Evolutionary conservation across 208 protist species (phyloP), one percentile per base, ranked within the genome.

Genomic region (Trypanosoma caninum): DNA sequence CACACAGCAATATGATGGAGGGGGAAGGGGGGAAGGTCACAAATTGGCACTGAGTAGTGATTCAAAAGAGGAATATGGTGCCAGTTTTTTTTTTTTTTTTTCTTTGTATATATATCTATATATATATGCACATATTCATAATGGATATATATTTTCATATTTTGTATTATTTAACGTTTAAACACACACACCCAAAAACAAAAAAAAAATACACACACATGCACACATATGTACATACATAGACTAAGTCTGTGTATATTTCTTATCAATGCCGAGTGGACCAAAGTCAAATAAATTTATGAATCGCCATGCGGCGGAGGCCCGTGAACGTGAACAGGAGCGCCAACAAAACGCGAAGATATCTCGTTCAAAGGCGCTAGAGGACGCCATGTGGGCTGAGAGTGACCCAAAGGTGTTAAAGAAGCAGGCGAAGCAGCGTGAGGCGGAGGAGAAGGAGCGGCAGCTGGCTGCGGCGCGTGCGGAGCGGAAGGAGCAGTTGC

Each of bases 221-320:
- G n/a, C n/a, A n/a, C n/a, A n/a, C n/a, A 52, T 52, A 5, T 52
- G 7, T 52, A 33, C 18, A 48, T 48, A 27, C n/a, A 25, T 48
- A n/a, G 14, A 33, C 28, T 52, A 33, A 22, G 41, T 33, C 23
- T 3, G 25, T 48, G 22, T 34, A 16, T 40, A 35, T 61, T 11
- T 14, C 3, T 41, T 25, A 13, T 37, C 34, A 40, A 94, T 94
- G 87, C 87, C 87, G n/a, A 94, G 87, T 45, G 87, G 84, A 33
- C 76, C 85, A 20, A 91, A 92, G 68, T 78, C 69, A 9, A 89
- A 86, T 66, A 93, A 96, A 67, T 94, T 63, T 67, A 74, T 71
- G 50, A 93, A 96, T 56, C 86, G 87, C 59, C 89, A 96, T 75
- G 81, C 78, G 22, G 80, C 70, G 69, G 89, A 93, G 74, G 86